These are phyloP conservation scores for Blastobotrys terrestris DNA, from an alignment of 805 yeast genomes.

Conservation along the genomic window DNA sequence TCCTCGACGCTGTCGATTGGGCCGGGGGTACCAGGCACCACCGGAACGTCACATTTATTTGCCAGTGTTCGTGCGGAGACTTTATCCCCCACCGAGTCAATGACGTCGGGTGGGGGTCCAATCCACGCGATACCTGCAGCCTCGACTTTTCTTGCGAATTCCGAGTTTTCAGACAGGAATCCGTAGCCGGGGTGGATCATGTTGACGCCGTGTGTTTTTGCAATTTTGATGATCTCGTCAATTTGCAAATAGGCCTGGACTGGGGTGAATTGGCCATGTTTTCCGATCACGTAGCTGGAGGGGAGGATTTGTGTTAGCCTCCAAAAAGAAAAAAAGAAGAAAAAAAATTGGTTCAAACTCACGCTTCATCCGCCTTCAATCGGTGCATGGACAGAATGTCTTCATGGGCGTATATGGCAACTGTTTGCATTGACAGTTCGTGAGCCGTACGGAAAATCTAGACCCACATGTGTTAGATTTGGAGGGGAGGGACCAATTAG, in stretches of 20 bases:
- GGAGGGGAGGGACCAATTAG: not conserved
- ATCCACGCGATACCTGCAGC: slow-evolving; percentile 92
- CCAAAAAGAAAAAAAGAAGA: slow-evolving; percentile 11
- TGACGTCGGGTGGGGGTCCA: slow-evolving; percentile 84
- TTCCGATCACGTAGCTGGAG: slow-evolving; percentile 68
- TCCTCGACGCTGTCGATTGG: slow-evolving; percentile 79
- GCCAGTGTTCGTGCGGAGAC: slow-evolving; percentile 92
- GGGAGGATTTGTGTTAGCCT: slow-evolving; percentile 29
- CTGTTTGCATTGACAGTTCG: slow-evolving; percentile 94
- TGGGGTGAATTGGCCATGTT: slow-evolving; percentile 83
- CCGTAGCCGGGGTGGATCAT: slow-evolving; percentile 95
- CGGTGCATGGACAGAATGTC: slow-evolving; percentile 93
- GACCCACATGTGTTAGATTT: slow-evolving; percentile 17
- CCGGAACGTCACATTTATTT: slow-evolving; percentile 73
- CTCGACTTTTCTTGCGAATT: slow-evolving; percentile 86
- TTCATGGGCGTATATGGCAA: slow-evolving; percentile 94
- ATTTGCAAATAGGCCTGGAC: slow-evolving; percentile 94
- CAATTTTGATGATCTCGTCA: slow-evolving; percentile 88
- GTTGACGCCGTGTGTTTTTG: slow-evolving; percentile 67
- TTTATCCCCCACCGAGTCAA: slow-evolving; percentile 94
- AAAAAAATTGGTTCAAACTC: not conserved
- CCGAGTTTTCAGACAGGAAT: slow-evolving; percentile 83
- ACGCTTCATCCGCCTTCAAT: slow-evolving; percentile 37
- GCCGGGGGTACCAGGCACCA: slow-evolving; percentile 97
- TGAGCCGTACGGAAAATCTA: slow-evolving; percentile 92